phyloP scores from a whole-genome alignment of 305 asterid species.

The Fraxinus floribunda region DNA sequence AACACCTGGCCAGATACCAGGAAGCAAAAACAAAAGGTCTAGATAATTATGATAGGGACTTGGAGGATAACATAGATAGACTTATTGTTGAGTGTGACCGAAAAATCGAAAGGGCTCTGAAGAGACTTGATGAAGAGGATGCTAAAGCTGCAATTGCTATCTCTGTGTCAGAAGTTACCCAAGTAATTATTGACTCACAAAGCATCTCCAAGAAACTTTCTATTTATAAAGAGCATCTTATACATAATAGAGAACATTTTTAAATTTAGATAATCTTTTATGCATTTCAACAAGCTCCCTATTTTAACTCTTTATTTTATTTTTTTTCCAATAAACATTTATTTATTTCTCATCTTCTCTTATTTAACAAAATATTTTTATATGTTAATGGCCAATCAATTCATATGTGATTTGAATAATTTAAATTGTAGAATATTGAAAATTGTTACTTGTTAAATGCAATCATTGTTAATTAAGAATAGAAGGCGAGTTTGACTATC shows the following conservation, averaged over 20 bases:
- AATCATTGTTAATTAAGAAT: background rate
- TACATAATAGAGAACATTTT: background rate
- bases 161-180: conserved; percentile 85
- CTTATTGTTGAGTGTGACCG: conserved; percentile 88
- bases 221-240: background rate
- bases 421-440: background rate
- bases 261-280: background rate
- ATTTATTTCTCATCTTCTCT: background rate
- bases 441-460: background rate
- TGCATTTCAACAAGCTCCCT: background rate
- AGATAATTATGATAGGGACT: conserved; percentile 83
- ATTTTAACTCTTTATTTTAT: background rate
- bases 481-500: background rate
- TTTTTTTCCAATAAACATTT: background rate
- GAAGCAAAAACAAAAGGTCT: conserved; percentile 72
- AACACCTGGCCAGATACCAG: conserved; percentile 61
- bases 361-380: background rate
- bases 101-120: conserved; percentile 81
- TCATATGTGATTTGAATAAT: background rate
- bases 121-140: conserved; percentile 88
- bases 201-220: too few relatives aligned
- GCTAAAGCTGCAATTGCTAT: conserved; percentile 96
- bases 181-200: conserved; percentile 29
- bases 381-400: background rate
- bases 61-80: conserved; percentile 89